phyloP scores from a whole-genome alignment of 2,329 filamentous ascomycete species.

The Chaetomium strumarium region DNA sequence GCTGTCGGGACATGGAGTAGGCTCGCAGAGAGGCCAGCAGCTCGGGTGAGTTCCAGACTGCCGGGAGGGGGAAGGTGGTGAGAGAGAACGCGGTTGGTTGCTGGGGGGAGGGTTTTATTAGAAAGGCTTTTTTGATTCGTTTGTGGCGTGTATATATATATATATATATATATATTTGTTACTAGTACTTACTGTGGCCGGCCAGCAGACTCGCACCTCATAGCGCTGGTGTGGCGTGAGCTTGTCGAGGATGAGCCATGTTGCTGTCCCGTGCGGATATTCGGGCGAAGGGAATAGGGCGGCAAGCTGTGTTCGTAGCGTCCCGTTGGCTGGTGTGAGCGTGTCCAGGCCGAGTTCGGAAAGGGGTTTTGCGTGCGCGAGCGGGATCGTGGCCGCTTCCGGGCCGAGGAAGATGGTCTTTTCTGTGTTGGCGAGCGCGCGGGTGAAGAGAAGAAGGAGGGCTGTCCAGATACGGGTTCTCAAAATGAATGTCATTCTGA shows the following conservation, averaged over 20 bases:
- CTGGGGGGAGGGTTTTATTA: conserved; percentile 40
- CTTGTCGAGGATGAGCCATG: conserved; percentile 73
- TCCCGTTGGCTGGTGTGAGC: conserved; percentile 50
- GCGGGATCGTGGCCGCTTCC: conserved; percentile 47
- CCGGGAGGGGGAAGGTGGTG: conserved; percentile 54
- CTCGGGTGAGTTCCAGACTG: conserved; percentile 55
- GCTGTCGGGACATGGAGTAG: conserved; percentile 48
- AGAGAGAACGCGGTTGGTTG: conserved; percentile 80
- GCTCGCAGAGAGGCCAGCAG: conserved; percentile 59
- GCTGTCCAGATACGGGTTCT: conserved; percentile 7
- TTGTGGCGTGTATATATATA: conserved; percentile 1
- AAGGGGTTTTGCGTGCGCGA: conserved; percentile 46
- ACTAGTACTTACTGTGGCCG: conserved; percentile 82
- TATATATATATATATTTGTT: no score
- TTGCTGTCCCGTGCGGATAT: conserved; percentile 51
- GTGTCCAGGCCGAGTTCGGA: conserved; percentile 56
- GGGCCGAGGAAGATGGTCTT: conserved; percentile 86
- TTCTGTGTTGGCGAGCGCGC: conserved; percentile 67
- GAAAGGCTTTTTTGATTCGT: not conserved
- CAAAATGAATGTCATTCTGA: not conserved
- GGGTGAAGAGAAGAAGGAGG: conserved; percentile 17
- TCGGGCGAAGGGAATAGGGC: conserved; percentile 59
- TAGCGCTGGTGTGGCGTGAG: conserved; percentile 71
- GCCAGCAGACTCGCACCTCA: conserved; percentile 90
- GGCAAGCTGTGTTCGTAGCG: conserved; percentile 58